Percentiles rank a stretch among this genome's conserved stretches.
These are phyloP conservation scores for Penicillium crystallinum DNA, from an alignment of 495 filamentous ascomycete genomes.

Conservation along the genomic window DNA sequence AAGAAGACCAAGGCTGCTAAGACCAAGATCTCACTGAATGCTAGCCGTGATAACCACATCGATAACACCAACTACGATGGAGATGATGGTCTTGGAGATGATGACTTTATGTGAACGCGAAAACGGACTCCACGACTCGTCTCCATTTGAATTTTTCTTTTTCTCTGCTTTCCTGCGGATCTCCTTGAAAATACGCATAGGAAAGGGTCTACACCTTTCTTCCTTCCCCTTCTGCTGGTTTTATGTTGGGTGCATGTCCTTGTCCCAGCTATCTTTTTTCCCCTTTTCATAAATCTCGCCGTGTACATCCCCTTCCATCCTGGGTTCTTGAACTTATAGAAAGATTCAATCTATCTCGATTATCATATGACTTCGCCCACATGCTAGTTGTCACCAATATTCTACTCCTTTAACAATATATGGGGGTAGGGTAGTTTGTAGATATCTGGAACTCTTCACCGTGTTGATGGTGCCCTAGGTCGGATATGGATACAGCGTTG, in stretches of 20 bases:
- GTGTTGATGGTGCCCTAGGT: no score
- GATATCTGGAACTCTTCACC: no score
- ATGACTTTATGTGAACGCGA: conserved; percentile 63
- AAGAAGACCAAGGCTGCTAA: conserved; percentile 97
- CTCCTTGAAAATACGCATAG: conserved; percentile 12
- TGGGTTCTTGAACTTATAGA: conserved; percentile 3
- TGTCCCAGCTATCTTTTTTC: background rate
- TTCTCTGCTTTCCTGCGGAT: conserved; percentile 9
- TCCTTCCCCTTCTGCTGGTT: background rate
- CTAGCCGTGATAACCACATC: conserved; percentile 59
- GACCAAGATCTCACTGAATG: conserved; percentile 79
- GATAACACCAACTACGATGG: conserved; percentile 73
- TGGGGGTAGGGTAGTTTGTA: no score
- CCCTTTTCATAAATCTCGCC: background rate
- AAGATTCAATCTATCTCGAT: conserved; percentile 9
- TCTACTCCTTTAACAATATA: no score
- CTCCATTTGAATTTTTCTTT: conserved; percentile 6
- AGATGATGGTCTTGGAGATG: conserved; percentile 72
- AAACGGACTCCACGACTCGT: conserved; percentile 7
- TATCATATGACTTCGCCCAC: conserved; percentile 1
- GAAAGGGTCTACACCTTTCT: background rate
- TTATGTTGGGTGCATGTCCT: background rate
- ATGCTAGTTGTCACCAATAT: background rate
- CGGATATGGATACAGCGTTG: no score
- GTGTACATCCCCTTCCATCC: conserved; percentile 11